A percentile compares a stretch with the other conserved stretches of the same genome.
phyloP scores from a whole-genome alignment of 176 grass and related monocot species.

The Coix lacrymajobi region DNA sequence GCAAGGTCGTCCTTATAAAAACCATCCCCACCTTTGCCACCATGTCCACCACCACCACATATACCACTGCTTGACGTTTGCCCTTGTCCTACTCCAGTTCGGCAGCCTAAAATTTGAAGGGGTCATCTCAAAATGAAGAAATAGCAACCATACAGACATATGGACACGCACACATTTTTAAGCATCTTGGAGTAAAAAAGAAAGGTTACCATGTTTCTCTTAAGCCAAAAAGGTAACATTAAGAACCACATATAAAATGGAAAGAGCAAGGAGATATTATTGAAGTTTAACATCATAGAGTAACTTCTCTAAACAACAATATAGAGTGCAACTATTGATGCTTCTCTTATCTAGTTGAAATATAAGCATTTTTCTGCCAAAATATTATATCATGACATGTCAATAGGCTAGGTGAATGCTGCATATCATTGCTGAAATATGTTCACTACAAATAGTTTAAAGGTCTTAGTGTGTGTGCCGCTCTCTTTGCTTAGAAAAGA shows the following conservation, averaged over 20 bases:
- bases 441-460: not conserved
- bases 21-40: constrained; percentile 85
- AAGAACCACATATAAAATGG: not conserved
- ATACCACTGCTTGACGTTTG: constrained; percentile 49
- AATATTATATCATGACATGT: not conserved
- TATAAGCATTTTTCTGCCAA: not conserved
- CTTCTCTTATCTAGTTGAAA: not conserved
- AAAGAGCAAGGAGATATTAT: not conserved
- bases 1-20: constrained; percentile 25
- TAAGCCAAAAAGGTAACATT: constrained; percentile 3
- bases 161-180: not conserved
- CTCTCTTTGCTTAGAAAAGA: not conserved
- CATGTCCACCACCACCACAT: constrained; percentile 91
- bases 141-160: not conserved
- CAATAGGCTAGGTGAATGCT: constrained; percentile 1
- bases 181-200: not conserved
- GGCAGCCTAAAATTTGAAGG: constrained; percentile 66
- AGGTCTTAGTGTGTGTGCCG: not conserved
- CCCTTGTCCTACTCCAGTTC: constrained; percentile 81
- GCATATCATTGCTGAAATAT: not conserved
- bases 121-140: not conserved
- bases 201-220: not conserved
- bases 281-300: not conserved
- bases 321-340: not conserved
- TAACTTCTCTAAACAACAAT: not conserved